These are phyloP conservation scores for Coemansia sp. DNA, from an alignment of 192 early-diverging fungal species.

Conservation along the genomic window DNA sequence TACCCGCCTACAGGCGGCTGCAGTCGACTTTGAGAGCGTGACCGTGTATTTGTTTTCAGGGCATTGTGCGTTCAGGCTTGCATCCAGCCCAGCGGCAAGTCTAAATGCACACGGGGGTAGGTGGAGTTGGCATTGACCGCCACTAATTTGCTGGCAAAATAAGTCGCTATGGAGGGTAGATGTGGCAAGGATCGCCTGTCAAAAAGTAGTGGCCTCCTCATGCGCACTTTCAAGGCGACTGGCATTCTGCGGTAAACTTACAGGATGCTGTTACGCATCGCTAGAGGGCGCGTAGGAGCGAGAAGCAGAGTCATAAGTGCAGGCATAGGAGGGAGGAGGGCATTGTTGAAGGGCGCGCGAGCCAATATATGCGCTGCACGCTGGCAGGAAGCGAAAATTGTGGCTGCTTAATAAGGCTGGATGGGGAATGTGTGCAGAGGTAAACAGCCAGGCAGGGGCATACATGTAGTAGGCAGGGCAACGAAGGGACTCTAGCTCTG, in stretches of 20 bases:
- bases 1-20: not conserved
- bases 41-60: conserved; percentile 6
- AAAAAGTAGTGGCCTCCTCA: not conserved
- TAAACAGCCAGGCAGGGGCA: not conserved
- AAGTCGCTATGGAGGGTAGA: not conserved
- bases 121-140: conserved; percentile 1
- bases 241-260: not conserved
- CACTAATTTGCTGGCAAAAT: conserved; percentile 12
- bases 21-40: conserved; percentile 9
- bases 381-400: conserved; percentile 1
- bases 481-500: not conserved
- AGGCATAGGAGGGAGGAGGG: not conserved
- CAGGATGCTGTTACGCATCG: not conserved
- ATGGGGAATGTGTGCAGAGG: conserved; percentile 12
- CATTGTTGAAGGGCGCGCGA: conserved; percentile 12
- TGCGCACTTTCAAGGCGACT: not conserved
- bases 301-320: conserved; percentile 15
- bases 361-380: conserved; percentile 13
- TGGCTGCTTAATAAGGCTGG: conserved; percentile 16
- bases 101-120: conserved; percentile 2
- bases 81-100: conserved; percentile 12
- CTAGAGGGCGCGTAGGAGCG: not conserved
- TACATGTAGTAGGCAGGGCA: not conserved
- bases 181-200: not conserved
- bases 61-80: conserved; percentile 15